Conservation (phyloP, 2,329 filamentous ascomycete genomes). For the Ophiocordyceps camponoti-leonardi region DNA sequence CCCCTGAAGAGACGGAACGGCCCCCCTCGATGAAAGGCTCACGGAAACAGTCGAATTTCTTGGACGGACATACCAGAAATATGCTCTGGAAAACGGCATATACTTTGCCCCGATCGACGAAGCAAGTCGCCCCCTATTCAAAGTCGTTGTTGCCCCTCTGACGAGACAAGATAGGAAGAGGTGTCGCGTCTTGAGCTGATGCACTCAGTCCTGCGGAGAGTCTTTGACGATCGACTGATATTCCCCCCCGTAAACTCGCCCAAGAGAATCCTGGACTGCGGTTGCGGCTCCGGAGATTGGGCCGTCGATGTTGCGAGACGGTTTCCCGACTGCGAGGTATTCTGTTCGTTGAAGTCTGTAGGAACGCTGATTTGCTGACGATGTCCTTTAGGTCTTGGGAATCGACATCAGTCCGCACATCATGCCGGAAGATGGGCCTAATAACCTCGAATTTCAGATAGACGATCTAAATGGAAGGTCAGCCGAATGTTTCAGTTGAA, state of each 20-base stretch:
- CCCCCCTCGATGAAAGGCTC: slow-evolving; percentile 38
- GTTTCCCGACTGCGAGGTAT: slow-evolving; percentile 47
- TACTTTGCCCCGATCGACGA: slow-evolving; percentile 58
- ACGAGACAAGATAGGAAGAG: slow-evolving; percentile 37
- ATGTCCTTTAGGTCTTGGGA: slow-evolving; percentile 41
- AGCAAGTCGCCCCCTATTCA: slow-evolving; percentile 25
- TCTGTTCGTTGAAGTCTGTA: background rate
- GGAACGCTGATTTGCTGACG: background rate
- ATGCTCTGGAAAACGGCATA: slow-evolving; percentile 44
- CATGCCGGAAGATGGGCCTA: slow-evolving; percentile 44
- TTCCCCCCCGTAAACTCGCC: slow-evolving; percentile 48
- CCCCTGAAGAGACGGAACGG: slow-evolving; percentile 26
- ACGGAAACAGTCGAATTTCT: slow-evolving; percentile 41
- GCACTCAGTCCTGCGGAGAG: slow-evolving; percentile 41
- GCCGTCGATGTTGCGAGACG: slow-evolving; percentile 48
- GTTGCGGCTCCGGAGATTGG: slow-evolving; percentile 56
- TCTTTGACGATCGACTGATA: slow-evolving; percentile 51
- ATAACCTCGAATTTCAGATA: slow-evolving; percentile 54
- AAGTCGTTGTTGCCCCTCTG: background rate
- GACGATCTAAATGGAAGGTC: slow-evolving; percentile 54
- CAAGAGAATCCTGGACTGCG: slow-evolving; percentile 50
- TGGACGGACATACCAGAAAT: slow-evolving; percentile 49
- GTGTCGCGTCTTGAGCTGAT: slow-evolving; percentile 45
- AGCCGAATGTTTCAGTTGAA: slow-evolving; percentile 5
- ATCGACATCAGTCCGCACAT: slow-evolving; percentile 57